Base-by-base conservation (phyloP, 768 basidiomycete genomes). In the Lepiota subincarnata region DNA sequence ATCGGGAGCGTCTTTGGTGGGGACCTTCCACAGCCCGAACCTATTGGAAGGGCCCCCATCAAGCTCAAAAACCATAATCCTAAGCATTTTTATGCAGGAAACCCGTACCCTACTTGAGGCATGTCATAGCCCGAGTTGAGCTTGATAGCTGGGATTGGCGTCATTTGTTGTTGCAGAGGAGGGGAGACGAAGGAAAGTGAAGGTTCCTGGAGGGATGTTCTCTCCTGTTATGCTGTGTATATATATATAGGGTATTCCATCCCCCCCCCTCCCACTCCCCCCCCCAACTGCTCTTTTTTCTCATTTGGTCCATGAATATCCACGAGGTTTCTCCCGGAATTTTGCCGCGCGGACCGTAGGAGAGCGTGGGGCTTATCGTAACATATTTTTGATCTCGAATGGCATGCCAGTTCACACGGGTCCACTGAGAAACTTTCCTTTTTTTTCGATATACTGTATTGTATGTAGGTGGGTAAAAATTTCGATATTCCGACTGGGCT, bases 1-100 rank as follows among this genome's bases (percentile, higher is more conserved):
- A 41, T 84, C 78, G 44, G 86, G 83, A 59, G 84, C 86, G 44
- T 70, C 70, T 46, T 75, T 65, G 57, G 78, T 84, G 50, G 78
- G 79, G 58, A 71, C 67, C 55, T 71, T 69, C 70, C 70, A 71
- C 39, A 69, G 59, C 48, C 68, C 68, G 53, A 68, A 68, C 16
- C 68, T 69, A 42, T 18, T 28, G 38, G 28, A 20, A 26, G 34
- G 52, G 22, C n/a, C 14, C n/a, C 10, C 20, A 18, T 48, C n/a
- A 43, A 22, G 16, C 44, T 38, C 52, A 22, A 39, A 4, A 36
- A n/a, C n/a, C n/a, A n/a, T n/a, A n/a, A n/a, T n/a, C n/a, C n/a
- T n/a, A n/a, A 1, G 35, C 4, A 35, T 41, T 31, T 18, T 8
- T 19, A 1, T 41, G 19, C 20, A 16, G 10, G 37, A 38, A 26